These are phyloP conservation scores for Toxicodendron radicans DNA, from an alignment of 345 rosid genomes.

Conservation along the genomic window DNA sequence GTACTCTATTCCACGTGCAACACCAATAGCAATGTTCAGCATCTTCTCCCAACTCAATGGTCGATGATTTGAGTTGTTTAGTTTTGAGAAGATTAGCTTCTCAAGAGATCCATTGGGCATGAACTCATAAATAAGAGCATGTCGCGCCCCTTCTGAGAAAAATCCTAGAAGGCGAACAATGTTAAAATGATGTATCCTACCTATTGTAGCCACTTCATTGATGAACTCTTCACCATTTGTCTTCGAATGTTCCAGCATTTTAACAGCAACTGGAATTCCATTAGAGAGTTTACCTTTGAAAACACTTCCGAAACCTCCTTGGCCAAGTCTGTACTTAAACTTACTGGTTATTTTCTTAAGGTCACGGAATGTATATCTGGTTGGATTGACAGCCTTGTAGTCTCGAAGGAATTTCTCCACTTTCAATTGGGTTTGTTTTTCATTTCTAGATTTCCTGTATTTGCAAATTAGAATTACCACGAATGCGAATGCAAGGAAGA, in stretches of 20 bases:
- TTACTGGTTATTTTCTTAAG: not conserved
- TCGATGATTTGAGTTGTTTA: not conserved
- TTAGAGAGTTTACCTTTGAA: slow-evolving; percentile 12
- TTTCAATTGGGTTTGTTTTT: not conserved
- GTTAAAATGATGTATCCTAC: slow-evolving; percentile 14
- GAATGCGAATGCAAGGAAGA: not conserved
- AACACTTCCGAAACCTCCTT: slow-evolving; percentile 15
- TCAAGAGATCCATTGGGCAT: slow-evolving; percentile 21
- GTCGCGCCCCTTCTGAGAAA: slow-evolving; percentile 4
- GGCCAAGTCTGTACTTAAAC: slow-evolving; percentile 7
- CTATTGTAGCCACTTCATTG: slow-evolving; percentile 20
- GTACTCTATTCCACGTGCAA: slow-evolving; percentile 21
- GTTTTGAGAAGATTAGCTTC: slow-evolving; percentile 1
- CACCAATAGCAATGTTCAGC: slow-evolving; percentile 14
- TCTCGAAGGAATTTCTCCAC: slow-evolving; percentile 1
- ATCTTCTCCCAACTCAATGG: slow-evolving; percentile 21
- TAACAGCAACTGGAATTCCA: slow-evolving; percentile 12
- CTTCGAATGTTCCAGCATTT: slow-evolving; percentile 14
- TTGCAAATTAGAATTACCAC: no score
- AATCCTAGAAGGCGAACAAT: slow-evolving; percentile 8
- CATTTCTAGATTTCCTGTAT: no score
- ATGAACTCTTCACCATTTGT: slow-evolving; percentile 23
- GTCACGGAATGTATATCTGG: not conserved
- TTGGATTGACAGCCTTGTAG: not conserved
- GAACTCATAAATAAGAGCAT: slow-evolving; percentile 9